These are phyloP conservation scores for Chaetomiaceae sp. DNA, from an alignment of 2,329 filamentous ascomycete species.

Conservation along the genomic window DNA sequence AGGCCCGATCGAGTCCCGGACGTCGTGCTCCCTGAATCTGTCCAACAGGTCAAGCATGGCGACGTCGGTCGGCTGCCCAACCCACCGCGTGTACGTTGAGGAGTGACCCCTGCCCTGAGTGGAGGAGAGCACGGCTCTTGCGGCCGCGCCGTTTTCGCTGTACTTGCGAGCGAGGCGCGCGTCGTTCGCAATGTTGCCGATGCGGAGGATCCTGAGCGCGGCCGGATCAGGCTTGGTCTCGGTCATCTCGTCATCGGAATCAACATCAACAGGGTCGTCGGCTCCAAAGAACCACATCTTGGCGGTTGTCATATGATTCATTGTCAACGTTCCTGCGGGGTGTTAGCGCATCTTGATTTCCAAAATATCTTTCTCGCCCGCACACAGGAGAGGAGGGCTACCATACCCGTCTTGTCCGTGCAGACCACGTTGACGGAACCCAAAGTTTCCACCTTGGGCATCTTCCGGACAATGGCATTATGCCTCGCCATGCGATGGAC, in stretches of 20 bases:
- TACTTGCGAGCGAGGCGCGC: constrained; percentile 69
- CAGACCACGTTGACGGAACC: constrained; percentile 99
- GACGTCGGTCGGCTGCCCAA: constrained; percentile 94
- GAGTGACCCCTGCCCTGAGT: constrained; percentile 62
- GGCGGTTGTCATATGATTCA: constrained; percentile 96
- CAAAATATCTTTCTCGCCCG: too few relatives aligned
- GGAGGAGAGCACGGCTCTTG: constrained; percentile 78
- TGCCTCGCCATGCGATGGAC: constrained; percentile 94
- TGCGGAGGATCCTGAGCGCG: constrained; percentile 73
- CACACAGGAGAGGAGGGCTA: too few relatives aligned
- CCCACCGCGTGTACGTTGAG: constrained; percentile 75
- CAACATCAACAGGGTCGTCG: constrained; percentile 44
- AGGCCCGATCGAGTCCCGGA: constrained; percentile 76
- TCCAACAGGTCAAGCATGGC: constrained; percentile 94
- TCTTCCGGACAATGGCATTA: constrained; percentile 88
- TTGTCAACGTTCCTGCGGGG: constrained; percentile 70
- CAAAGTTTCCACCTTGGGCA: constrained; percentile 94
- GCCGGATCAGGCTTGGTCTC: constrained; percentile 63
- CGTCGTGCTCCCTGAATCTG: constrained; percentile 83
- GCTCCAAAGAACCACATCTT: constrained; percentile 93
- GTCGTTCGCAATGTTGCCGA: constrained; percentile 96
- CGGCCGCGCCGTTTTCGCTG: constrained; percentile 63
- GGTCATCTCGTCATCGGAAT: constrained; percentile 47
- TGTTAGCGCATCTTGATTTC: background rate
- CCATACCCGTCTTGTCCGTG: constrained; percentile 86